phyloP scores from a whole-genome alignment of 768 basidiomycete species.

The Phaffia australis region DNA sequence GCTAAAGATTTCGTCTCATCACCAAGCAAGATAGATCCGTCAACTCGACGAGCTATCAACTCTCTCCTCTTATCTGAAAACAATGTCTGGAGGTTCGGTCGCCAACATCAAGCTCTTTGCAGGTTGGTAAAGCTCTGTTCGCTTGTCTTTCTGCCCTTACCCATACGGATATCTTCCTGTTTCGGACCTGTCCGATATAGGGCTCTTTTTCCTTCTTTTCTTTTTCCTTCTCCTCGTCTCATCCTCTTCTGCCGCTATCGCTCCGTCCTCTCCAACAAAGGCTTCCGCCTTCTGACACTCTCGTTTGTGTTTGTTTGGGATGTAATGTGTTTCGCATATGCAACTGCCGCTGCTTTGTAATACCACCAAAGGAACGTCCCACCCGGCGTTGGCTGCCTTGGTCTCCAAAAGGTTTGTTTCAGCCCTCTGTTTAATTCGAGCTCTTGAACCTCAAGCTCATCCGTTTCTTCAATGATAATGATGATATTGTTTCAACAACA shows the following conservation, averaged over 20 bases:
- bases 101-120: slow-evolving; percentile 26
- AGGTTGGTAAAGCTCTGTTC: slow-evolving; percentile 1
- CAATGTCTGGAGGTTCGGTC: slow-evolving; percentile 22
- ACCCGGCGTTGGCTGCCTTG: slow-evolving; percentile 20
- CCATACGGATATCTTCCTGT: not conserved
- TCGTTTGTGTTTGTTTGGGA: no score
- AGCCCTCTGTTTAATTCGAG: not conserved
- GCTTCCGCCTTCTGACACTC: no score
- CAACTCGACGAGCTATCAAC: no score
- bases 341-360: not conserved
- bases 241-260: not conserved
- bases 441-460: not conserved
- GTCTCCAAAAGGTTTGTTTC: slow-evolving; percentile 23
- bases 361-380: slow-evolving; percentile 13
- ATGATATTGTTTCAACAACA: not conserved
- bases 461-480: not conserved
- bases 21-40: no score
- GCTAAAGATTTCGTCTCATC: no score
- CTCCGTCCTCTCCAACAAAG: not conserved
- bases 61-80: no score
- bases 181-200: no score
- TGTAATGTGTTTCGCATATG: no score
- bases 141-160: not conserved
- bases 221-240: not conserved
- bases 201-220: not conserved